Evolutionary conservation across 2,329 filamentous ascomycete species (phyloP).

Genomic region (Diaporthe australafricana): DNA sequence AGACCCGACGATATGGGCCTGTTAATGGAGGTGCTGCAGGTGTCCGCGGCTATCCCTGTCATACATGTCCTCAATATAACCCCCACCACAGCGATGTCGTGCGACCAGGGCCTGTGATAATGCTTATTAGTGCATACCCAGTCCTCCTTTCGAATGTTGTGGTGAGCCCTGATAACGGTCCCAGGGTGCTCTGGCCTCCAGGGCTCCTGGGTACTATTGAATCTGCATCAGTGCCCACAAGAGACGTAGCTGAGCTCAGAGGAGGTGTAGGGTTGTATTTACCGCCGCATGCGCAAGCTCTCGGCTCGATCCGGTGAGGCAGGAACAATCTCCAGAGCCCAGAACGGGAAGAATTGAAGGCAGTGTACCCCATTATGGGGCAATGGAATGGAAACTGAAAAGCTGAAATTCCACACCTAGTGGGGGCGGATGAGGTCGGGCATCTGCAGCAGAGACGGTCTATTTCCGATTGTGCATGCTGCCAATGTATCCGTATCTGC

Average conservation of each 20-base stretch:
- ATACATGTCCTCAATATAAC: not conserved
- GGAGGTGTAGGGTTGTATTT: not conserved
- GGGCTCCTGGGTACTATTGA: not conserved
- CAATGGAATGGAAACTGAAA: not conserved
- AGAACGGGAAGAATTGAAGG: not conserved
- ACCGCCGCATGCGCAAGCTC: slow-evolving; percentile 12
- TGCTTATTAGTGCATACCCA: slow-evolving; percentile 8
- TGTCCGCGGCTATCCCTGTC: not conserved
- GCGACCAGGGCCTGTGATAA: not conserved
- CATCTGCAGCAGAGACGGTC: slow-evolving; percentile 6
- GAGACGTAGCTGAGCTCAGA: not conserved
- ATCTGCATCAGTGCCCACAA: too few species aligned
- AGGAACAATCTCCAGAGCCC: not conserved
- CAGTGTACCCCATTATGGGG: not conserved
- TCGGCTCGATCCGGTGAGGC: slow-evolving; percentile 14
- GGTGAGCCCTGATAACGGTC: not conserved
- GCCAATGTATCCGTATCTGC: slow-evolving; percentile 29
- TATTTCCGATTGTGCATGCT: not conserved
- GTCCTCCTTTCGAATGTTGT: not conserved
- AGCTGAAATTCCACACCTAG: slow-evolving; percentile 12
- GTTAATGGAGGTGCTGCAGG: not conserved
- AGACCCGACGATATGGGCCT: slow-evolving; percentile 6
- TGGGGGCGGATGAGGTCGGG: slow-evolving; percentile 1
- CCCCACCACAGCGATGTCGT: not conserved
- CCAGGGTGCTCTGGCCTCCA: not conserved